phyloP scores from a whole-genome alignment of 768 basidiomycete species.

The Suillus cothurnatus region DNA sequence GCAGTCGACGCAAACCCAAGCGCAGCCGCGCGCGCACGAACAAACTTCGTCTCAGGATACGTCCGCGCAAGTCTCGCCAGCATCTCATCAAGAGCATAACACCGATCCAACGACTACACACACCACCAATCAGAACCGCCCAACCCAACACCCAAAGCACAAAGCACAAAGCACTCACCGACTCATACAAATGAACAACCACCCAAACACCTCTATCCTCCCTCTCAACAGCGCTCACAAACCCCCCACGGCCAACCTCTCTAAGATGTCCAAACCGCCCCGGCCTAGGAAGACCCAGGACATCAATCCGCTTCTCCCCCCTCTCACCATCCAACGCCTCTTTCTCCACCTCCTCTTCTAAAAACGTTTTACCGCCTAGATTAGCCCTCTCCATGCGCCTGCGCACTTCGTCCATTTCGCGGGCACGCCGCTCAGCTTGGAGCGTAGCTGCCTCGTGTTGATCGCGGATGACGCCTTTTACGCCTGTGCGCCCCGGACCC shows the following conservation, averaged over 20 bases:
- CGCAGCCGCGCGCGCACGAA: slow-evolving; percentile 75
- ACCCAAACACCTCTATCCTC: slow-evolving; percentile 76
- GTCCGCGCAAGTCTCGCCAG: slow-evolving; percentile 69
- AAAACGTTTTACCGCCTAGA: slow-evolving; percentile 68
- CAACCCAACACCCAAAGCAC: neutral
- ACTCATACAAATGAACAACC: slow-evolving; percentile 83
- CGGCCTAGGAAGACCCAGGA: slow-evolving; percentile 50
- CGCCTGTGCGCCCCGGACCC: slow-evolving; percentile 85
- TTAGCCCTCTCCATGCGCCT: slow-evolving; percentile 63
- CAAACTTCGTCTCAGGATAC: slow-evolving; percentile 75
- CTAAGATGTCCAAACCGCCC: slow-evolving; percentile 77
- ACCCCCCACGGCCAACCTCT: slow-evolving; percentile 77
- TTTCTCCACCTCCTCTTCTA: slow-evolving; percentile 76
- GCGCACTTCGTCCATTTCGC: slow-evolving; percentile 55
- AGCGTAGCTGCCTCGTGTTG: slow-evolving; percentile 65
- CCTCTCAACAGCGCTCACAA: slow-evolving; percentile 71
- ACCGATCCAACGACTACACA: slow-evolving; percentile 71
- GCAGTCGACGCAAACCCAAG: slow-evolving; percentile 65
- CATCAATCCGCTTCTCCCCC: slow-evolving; percentile 40
- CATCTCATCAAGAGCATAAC: slow-evolving; percentile 68
- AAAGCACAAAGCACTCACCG: slow-evolving; percentile 48
- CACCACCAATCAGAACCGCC: slow-evolving; percentile 10
- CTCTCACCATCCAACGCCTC: slow-evolving; percentile 45
- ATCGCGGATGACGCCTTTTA: slow-evolving; percentile 88
- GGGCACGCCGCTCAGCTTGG: slow-evolving; percentile 51